A percentile compares a stretch with the other conserved stretches of the same genome.
These are phyloP conservation scores for Tolypocladium nubicola DNA, from an alignment of 2,329 filamentous ascomycete genomes.

Conservation along the genomic window DNA sequence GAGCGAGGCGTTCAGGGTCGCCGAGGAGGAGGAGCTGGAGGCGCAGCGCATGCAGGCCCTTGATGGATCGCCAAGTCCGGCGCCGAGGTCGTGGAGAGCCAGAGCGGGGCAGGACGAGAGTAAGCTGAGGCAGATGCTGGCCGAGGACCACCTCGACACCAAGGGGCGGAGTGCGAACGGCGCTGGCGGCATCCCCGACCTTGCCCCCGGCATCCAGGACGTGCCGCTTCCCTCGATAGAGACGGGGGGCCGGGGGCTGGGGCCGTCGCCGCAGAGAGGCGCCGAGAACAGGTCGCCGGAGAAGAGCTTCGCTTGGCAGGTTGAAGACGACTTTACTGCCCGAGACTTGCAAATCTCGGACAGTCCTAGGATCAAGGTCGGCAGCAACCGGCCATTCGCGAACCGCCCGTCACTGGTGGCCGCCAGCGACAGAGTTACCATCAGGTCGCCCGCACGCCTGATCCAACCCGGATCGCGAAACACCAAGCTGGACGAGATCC, in stretches of 20 bases:
- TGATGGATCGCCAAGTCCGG: slow-evolving; percentile 41
- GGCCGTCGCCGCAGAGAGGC: background rate
- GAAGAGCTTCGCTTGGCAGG: slow-evolving; percentile 44
- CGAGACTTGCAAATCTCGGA: slow-evolving; percentile 44
- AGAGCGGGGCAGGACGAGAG: slow-evolving; percentile 20
- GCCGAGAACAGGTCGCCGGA: slow-evolving; percentile 27
- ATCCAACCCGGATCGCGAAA: slow-evolving; percentile 24
- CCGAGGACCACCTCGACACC: slow-evolving; percentile 19
- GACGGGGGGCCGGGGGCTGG: background rate
- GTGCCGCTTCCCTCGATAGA: slow-evolving; percentile 24
- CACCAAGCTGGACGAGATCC: slow-evolving; percentile 34
- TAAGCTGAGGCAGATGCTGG: slow-evolving; percentile 16
- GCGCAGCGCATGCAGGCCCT: slow-evolving; percentile 13
- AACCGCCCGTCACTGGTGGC: slow-evolving; percentile 20
- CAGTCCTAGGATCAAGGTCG: slow-evolving; percentile 39
- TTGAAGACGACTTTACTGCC: slow-evolving; percentile 48
- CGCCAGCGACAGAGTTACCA: slow-evolving; percentile 17
- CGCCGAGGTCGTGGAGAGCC: slow-evolving; percentile 33
- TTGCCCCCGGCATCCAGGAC: slow-evolving; percentile 28
- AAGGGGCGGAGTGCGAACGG: slow-evolving; percentile 15
- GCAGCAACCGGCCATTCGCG: slow-evolving; percentile 22
- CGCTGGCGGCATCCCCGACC: slow-evolving; percentile 23
- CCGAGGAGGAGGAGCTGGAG: slow-evolving; percentile 18
- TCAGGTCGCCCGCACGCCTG: slow-evolving; percentile 16
- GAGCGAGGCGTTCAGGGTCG: slow-evolving; percentile 28